Evolutionary conservation across 805 yeast species (phyloP).

Genomic region (Hyphopichia homilentoma): DNA sequence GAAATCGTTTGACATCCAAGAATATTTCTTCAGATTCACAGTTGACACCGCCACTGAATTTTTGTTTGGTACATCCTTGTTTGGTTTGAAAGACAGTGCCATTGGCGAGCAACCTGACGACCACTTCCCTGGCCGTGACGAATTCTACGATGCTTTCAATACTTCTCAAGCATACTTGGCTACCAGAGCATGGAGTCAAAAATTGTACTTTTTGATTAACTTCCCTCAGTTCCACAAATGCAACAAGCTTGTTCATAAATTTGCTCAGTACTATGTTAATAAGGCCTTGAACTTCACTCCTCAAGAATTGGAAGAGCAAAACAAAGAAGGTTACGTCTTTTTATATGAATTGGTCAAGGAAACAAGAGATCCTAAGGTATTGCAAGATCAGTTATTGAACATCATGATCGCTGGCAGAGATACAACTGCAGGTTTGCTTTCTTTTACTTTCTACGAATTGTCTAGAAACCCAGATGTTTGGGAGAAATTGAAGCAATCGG

Average conservation of each 20-base stretch:
- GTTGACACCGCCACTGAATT: slow-evolving; percentile 41
- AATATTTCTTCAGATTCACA: slow-evolving; percentile 31
- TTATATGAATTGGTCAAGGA: slow-evolving; percentile 37
- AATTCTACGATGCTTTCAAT: slow-evolving; percentile 34
- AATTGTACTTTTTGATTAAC: slow-evolving; percentile 22
- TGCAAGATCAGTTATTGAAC: slow-evolving; percentile 37
- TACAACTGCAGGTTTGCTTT: slow-evolving; percentile 39
- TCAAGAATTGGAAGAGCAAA: slow-evolving; percentile 22
- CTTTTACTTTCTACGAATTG: slow-evolving; percentile 31
- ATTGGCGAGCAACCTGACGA: slow-evolving; percentile 25
- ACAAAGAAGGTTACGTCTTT: slow-evolving; percentile 29
- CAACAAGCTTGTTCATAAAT: slow-evolving; percentile 23
- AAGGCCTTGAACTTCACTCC: slow-evolving; percentile 24
- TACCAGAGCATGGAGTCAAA: slow-evolving; percentile 30
- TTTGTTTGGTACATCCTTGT: slow-evolving; percentile 36
- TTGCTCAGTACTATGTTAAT: slow-evolving; percentile 26
- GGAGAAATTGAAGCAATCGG: slow-evolving; percentile 27
- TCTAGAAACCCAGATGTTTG: slow-evolving; percentile 31
- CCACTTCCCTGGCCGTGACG: slow-evolving; percentile 24
- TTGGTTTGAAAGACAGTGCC: slow-evolving; percentile 22
- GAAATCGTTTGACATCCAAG: slow-evolving; percentile 27
- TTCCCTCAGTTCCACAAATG: slow-evolving; percentile 18
- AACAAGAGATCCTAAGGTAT: slow-evolving; percentile 30
- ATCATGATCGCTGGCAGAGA: slow-evolving; percentile 42
- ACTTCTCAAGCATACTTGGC: slow-evolving; percentile 30